Percentiles rank a stretch among this genome's conserved stretches.
Evolutionary conservation across 345 rosid species (phyloP).

Genomic region (Chamaenerion angustifolium): DNA sequence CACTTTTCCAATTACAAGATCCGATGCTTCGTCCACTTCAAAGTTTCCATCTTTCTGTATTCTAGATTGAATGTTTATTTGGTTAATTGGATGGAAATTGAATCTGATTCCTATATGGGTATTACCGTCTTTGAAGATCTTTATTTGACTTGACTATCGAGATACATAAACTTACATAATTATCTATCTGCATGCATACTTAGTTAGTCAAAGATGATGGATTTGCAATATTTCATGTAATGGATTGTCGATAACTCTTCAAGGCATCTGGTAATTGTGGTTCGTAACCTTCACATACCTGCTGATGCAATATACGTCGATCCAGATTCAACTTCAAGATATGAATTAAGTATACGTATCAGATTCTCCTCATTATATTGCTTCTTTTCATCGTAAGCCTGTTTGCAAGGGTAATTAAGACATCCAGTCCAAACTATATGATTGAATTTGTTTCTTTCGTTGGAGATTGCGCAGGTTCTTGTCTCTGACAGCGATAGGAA

Average conservation of each 20-base stretch:
- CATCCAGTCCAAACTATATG: neutral
- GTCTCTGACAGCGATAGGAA: constrained; percentile 3
- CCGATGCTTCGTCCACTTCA: no score
- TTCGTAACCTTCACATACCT: neutral
- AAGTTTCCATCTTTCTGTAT: no score
- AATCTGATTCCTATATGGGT: neutral
- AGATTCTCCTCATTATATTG: neutral
- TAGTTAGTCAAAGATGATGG: neutral
- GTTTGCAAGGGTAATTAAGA: neutral
- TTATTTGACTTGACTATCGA: neutral
- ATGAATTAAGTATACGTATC: neutral
- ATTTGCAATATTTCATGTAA: neutral
- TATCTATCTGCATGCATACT: constrained; percentile 1
- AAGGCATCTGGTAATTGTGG: neutral
- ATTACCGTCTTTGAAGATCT: neutral
- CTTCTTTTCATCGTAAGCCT: neutral
- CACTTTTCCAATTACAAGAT: no score
- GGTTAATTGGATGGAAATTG: no score
- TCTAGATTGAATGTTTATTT: no score
- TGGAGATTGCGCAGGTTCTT: neutral
- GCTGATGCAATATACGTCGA: no score
- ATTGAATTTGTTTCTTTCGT: neutral
- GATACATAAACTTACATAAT: neutral
- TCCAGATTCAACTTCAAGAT: no score
- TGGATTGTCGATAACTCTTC: neutral